Percentiles rank a stretch among this genome's conserved stretches.
Conservation (phyloP, 2,329 filamentous ascomycete genomes). For the Aspergillus persii region DNA sequence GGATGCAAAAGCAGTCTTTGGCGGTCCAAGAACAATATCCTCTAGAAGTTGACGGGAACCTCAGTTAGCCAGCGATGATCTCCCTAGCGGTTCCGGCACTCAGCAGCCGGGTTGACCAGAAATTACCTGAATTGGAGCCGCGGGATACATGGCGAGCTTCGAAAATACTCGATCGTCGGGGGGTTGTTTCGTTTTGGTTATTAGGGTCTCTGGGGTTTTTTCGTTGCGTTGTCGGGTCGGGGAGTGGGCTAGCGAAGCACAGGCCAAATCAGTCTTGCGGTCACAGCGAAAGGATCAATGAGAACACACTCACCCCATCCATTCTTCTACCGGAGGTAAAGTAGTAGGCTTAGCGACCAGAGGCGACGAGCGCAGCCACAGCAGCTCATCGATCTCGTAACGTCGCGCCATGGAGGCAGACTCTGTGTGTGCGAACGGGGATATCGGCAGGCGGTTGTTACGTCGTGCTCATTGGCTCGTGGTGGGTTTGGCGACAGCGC, state of each 20-base stretch:
- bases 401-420: conserved; percentile 46
- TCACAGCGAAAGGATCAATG: conserved; percentile 10
- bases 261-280: conserved; percentile 20
- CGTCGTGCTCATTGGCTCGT: conserved; percentile 29
- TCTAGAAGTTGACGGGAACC: conserved; percentile 52
- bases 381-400: conserved; percentile 75
- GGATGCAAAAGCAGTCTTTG: conserved; percentile 78
- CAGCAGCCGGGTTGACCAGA: conserved; percentile 17
- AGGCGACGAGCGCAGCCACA: conserved; percentile 75
- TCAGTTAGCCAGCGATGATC: conserved; percentile 16
- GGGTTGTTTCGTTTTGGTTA: conserved; percentile 33
- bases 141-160: conserved; percentile 47
- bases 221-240: conserved; percentile 42
- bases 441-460: conserved; percentile 19
- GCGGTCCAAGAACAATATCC: conserved; percentile 81
- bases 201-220: conserved; percentile 38
- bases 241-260: conserved; percentile 35
- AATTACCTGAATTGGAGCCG: conserved; percentile 49
- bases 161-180: conserved; percentile 42
- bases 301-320: conserved; percentile 75
- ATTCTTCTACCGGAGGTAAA: conserved; percentile 83
- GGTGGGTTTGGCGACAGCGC: background rate
- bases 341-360: conserved; percentile 75
- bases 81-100: background rate
- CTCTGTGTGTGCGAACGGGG: conserved; percentile 11